Conservation (phyloP, 768 basidiomycete species). For the Phylloporus scabripes region DNA sequence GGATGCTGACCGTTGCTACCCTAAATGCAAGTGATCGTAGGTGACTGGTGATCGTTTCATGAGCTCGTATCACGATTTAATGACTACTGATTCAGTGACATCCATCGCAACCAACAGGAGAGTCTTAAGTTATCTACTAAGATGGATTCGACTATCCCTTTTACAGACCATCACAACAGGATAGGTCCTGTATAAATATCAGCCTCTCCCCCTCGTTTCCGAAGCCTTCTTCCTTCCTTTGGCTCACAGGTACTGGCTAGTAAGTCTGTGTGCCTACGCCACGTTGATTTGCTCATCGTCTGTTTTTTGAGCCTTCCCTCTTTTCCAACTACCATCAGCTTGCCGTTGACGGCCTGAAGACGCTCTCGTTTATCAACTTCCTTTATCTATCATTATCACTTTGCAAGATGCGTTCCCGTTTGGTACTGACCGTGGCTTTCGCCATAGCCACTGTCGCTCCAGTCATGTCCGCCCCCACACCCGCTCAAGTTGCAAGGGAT, state of each 20-base stretch:
- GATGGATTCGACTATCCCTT: too few species aligned
- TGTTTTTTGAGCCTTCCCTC: too few species aligned
- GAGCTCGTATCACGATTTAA: neutral
- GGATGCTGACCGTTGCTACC: neutral
- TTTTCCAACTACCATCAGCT: neutral
- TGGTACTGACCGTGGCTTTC: neutral
- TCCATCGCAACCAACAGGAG: too few species aligned
- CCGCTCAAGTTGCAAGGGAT: neutral
- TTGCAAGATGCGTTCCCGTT: neutral
- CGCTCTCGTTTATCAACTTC: neutral
- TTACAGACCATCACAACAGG: neutral
- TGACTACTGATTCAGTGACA: too few species aligned
- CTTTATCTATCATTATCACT: neutral
- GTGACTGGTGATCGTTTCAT: neutral
- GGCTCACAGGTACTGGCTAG: slow-evolving; percentile 1
- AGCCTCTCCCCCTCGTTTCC: neutral
- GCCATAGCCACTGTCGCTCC: neutral
- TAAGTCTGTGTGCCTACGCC: neutral
- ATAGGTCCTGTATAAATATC: neutral
- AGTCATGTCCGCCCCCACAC: neutral
- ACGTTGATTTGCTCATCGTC: neutral
- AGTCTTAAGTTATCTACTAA: too few species aligned
- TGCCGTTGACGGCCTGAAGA: neutral
- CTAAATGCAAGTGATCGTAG: too few species aligned
- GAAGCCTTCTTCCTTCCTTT: neutral